Conservation (phyloP, 495 filamentous ascomycete genomes). For the Penicillium manginii region DNA sequence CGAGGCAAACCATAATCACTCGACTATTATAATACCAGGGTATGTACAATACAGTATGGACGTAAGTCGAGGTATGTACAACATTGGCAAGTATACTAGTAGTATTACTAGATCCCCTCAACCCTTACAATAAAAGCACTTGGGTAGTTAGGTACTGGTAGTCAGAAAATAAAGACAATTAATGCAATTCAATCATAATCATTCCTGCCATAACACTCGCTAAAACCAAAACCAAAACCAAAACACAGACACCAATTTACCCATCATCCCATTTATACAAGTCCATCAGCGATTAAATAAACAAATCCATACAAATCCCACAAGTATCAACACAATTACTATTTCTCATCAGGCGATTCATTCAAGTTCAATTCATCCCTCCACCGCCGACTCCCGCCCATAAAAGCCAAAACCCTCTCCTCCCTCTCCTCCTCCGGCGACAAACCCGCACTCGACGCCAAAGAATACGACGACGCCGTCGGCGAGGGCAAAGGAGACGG, state of each 20-base stretch:
- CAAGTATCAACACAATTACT: background rate
- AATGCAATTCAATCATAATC: background rate
- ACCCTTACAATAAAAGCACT: background rate
- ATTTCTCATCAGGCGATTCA: background rate
- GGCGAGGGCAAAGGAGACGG: background rate
- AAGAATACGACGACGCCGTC: slow-evolving; percentile 6
- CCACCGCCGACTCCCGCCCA: background rate
- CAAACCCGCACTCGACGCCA: background rate
- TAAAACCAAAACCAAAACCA: background rate
- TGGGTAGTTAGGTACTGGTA: too few relatives aligned
- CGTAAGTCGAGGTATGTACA: too few relatives aligned
- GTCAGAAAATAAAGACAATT: background rate
- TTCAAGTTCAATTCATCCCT: background rate
- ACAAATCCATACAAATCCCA: background rate
- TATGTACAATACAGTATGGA: background rate
- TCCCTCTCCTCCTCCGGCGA: slow-evolving; percentile 34
- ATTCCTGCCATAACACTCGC: background rate
- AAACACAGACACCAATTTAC: background rate
- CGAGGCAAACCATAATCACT: too few relatives aligned
- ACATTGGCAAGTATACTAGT: too few relatives aligned
- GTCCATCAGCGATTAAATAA: background rate
- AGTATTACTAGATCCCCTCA: background rate
- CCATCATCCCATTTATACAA: background rate
- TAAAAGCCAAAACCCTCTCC: slow-evolving; percentile 13
- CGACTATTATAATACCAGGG: too few relatives aligned